Evolutionary conservation across 2,329 filamentous ascomycete genomes (phyloP).

Genomic region (Fusarium sublunatum): DNA sequence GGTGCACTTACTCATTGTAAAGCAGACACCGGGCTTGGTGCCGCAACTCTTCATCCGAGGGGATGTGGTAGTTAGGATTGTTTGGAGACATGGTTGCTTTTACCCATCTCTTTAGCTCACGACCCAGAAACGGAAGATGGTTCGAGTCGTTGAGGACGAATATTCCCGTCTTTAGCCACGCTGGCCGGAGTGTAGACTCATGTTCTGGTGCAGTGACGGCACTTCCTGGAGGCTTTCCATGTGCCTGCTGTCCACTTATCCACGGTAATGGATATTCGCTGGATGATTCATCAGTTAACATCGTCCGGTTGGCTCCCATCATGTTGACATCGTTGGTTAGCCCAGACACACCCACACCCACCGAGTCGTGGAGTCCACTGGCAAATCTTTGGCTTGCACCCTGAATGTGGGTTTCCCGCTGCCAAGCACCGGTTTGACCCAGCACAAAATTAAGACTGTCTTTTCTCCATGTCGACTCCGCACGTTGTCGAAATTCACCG

Average conservation of each 20-base stretch:
- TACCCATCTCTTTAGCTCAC: constrained; percentile 46
- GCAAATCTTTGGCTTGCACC: constrained; percentile 1
- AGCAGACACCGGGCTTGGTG: constrained; percentile 51
- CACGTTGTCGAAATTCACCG: constrained; percentile 14
- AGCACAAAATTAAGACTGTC: background rate
- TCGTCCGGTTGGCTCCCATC: background rate
- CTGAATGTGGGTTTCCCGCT: background rate
- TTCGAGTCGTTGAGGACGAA: constrained; percentile 45
- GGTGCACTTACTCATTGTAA: constrained; percentile 45
- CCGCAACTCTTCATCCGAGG: constrained; percentile 53
- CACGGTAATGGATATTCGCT: constrained; percentile 6
- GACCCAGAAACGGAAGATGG: constrained; percentile 41
- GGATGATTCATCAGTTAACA: background rate
- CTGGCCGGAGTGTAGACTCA: constrained; percentile 17
- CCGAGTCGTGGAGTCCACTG: background rate
- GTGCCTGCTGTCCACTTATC: constrained; percentile 4
- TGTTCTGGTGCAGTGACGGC: background rate
- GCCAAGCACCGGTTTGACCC: no score
- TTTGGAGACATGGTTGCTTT: constrained; percentile 50
- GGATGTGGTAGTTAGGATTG: constrained; percentile 48
- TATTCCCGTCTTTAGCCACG: constrained; percentile 29
- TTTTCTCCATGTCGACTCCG: background rate
- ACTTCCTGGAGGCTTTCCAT: background rate
- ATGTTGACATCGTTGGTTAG: background rate
- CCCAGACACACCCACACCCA: background rate